A percentile compares a stretch with the other conserved stretches of the same genome.
Evolutionary conservation across 164 flowering plant genomes (phyloP).

Genomic region (Tinospora cordifolia): DNA sequence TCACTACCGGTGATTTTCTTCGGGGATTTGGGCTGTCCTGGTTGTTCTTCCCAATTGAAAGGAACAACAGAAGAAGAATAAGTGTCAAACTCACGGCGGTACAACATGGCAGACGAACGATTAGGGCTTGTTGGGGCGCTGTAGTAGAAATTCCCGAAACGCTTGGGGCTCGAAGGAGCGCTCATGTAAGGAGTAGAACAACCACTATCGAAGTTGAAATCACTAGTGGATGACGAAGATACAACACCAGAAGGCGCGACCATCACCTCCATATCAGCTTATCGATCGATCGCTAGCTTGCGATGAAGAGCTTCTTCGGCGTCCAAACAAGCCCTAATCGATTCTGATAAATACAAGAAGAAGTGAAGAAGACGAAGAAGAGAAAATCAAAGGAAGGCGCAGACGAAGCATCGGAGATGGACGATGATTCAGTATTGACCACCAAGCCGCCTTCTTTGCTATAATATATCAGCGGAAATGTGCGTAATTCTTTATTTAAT

Average conservation of each 20-base stretch:
- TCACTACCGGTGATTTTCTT: not conserved
- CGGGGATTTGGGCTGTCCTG: slow-evolving; percentile 35
- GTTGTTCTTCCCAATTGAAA: slow-evolving; percentile 42
- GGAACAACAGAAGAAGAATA: slow-evolving; percentile 22
- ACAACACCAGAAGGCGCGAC: slow-evolving; percentile 9
- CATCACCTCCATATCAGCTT: slow-evolving; percentile 22
- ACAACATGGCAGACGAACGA: slow-evolving; percentile 16
- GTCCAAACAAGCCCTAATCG: not conserved
- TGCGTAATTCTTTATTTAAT: not conserved
- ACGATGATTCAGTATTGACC: slow-evolving; percentile 1
- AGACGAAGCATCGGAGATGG: not conserved
- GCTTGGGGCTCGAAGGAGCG: slow-evolving; percentile 34
- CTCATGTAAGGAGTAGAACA: slow-evolving; percentile 28
- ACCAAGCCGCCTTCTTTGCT: slow-evolving; percentile 1
- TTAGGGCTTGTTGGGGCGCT: slow-evolving; percentile 42
- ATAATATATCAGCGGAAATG: not conserved
- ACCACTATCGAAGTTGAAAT: slow-evolving; percentile 25
- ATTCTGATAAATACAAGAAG: too few relatives aligned
- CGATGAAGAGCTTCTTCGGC: not conserved
- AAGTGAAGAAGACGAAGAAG: not conserved
- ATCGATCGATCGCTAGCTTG: not conserved
- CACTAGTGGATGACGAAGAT: slow-evolving; percentile 3
- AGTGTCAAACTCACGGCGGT: slow-evolving; percentile 16
- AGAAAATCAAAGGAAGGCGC: not conserved
- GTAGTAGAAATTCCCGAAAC: slow-evolving; percentile 23